Percentiles rank a stretch among this genome's conserved stretches.
Evolutionary conservation across 352 stramenopile genomes (phyloP).

Genomic region (Peronospora belbahrii): DNA sequence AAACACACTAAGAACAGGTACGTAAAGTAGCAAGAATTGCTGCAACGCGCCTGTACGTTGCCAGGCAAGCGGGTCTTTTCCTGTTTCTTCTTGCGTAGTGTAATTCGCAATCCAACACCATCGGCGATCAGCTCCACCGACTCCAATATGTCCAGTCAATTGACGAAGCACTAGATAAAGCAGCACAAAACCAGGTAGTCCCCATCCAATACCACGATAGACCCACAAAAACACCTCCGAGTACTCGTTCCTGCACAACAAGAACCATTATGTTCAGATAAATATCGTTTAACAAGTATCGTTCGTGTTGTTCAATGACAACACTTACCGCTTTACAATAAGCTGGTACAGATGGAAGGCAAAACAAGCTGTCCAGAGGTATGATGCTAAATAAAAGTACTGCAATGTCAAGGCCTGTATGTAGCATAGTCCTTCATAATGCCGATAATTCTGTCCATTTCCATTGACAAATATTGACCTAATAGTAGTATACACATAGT

Average conservation of each 20-base stretch:
- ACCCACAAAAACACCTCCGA: constrained; percentile 51
- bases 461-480: constrained; percentile 62
- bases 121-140: constrained; percentile 53
- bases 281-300: background rate
- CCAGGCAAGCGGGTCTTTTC: constrained; percentile 33
- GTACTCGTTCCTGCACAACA: constrained; percentile 53
- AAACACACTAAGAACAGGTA: constrained; percentile 50
- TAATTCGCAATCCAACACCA: constrained; percentile 77
- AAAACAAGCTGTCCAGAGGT: constrained; percentile 80
- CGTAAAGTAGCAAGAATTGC: constrained; percentile 65
- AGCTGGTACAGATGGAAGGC: constrained; percentile 85
- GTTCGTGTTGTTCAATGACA: background rate
- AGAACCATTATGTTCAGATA: background rate
- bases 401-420: constrained; percentile 58
- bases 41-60: constrained; percentile 39
- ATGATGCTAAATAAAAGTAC: constrained; percentile 79
- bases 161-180: constrained; percentile 55
- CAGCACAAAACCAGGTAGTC: constrained; percentile 43
- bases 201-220: constrained; percentile 64
- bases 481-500: background rate
- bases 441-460: constrained; percentile 30
- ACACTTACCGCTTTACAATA: constrained; percentile 60
- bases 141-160: constrained; percentile 58
- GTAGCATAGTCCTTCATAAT: constrained; percentile 52
- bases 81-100: constrained; percentile 12